These are phyloP conservation scores for Penicillium ochrochloron DNA, from an alignment of 495 filamentous ascomycete genomes.

Conservation along the genomic window DNA sequence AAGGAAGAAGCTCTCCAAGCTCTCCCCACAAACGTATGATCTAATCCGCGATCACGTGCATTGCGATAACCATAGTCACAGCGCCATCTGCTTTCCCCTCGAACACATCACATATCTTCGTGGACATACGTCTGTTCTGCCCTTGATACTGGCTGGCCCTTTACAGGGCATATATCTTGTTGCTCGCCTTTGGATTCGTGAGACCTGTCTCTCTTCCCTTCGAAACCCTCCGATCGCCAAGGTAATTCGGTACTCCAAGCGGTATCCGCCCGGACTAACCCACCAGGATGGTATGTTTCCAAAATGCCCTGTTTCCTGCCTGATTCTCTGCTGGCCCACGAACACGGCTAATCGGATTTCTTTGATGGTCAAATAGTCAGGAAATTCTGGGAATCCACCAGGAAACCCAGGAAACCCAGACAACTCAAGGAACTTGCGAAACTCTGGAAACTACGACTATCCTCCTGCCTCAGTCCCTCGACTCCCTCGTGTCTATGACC, in stretches of 20 bases:
- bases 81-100: conserved; percentile 9
- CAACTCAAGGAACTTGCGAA: not conserved
- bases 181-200: not conserved
- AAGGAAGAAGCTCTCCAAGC: conserved; percentile 17
- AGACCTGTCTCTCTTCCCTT: conserved; percentile 1
- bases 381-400: conserved; percentile 5
- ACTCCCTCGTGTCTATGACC: conserved; percentile 27
- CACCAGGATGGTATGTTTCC: conserved; percentile 33
- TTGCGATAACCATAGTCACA: conserved; percentile 7
- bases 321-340: not conserved
- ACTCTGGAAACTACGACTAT: conserved; percentile 57
- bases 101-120: conserved; percentile 5
- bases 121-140: not conserved
- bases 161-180: not conserved
- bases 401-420: not conserved
- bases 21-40: conserved; percentile 33
- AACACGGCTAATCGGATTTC: not conserved
- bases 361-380: conserved; percentile 7
- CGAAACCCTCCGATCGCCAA: conserved; percentile 10
- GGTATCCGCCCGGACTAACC: conserved; percentile 18
- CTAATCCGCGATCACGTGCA: conserved; percentile 35
- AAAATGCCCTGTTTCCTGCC: conserved; percentile 10
- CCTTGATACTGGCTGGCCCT: conserved; percentile 12
- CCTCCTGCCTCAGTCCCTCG: conserved; percentile 54
- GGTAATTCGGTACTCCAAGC: conserved; percentile 14